Base-by-base conservation (phyloP, 2,329 filamentous ascomycete genomes). In the Aspergillus alliaceus region DNA sequence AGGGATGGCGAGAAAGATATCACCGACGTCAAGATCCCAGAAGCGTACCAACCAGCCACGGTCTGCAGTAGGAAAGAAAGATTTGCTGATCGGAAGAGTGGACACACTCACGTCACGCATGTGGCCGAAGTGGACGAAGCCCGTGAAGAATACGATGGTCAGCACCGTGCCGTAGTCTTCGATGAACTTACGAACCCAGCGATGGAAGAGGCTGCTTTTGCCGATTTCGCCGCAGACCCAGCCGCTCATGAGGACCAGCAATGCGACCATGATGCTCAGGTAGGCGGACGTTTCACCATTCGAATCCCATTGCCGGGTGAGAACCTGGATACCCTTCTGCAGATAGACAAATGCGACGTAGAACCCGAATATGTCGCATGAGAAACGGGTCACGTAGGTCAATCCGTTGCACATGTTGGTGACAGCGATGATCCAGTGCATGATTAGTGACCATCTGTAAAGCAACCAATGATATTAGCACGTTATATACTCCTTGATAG, bases 291-390 rank as follows among this genome's bases (percentile, higher is more conserved):
- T 74, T 51, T 89, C 84, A 49, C 80, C 82, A 57, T 64, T 79
- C 74, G 72, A 80, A 69, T 67, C 77, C 74, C 90, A 92, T 67
- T 96, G 89, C 12, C 88, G 83, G 42, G 87, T 88, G 20, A 96
- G 82, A 14, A 96, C 90, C 74, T 96, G 90, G 60, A 96, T 88
- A 15, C 91, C 91, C 75, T 96, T 96, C 69, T 96, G 91, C 20
- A 96, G 81, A 71, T 96, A 96, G 73, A 96, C 93, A 70, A 90
- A 92, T 56, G 91, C 91, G 48, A 96, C 91, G 71, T 96, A 96
- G 77, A 96, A 96, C 51, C 91, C 92, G 64, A 96, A 96, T 67
- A 93, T 95, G 73, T 96, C 92, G 76, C 92, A 96, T 24, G 91
- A 91, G 71, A 96, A 96, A 14, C 91, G 84, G 1, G 92, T 96